Base-by-base conservation (phyloP, 106 monocot species). In the Dendrobium chrysotoxum region DNA sequence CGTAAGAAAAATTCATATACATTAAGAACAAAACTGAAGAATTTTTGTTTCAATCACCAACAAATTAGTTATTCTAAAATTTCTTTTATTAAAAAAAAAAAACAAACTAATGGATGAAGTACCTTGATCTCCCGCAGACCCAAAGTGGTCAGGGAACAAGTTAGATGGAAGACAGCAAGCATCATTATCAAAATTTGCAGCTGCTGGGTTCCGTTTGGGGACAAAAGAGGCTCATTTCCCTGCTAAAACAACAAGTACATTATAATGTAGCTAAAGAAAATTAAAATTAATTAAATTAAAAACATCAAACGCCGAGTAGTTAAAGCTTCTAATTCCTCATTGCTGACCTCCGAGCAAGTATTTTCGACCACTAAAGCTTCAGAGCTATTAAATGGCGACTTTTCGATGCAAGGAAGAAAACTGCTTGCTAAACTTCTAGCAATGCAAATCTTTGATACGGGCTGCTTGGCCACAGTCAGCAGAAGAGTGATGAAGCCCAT, bases 371-470 rank as follows among this genome's bases (percentile, higher is more conserved):
- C 74, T 42, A 75, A 28, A 71, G 10, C 16, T 31, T 18, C 42
- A 42, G 40, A 40, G 15, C 6, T 20, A 44, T 26, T 5, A 20
- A 50, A 50, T 50, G 39, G 15, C 0, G 74, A 21, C 1, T n/a
- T 7, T n/a, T 75, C 42, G 20, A 42, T 40, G 74, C 85, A 81
- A 4, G 85, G 85, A 70, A 76, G 85, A 40, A 81, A 81, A 13
- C 47, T 40, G 54, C 81, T 38, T 0, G 18, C 38, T 4, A 81
- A 66, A 5, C 41, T 77, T 40, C 8, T 40, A 2, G 80, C 25
- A 66, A 85, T 85, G 77, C 85, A 85, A 21, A 85, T 77, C 81
- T 81, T 81, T 40, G 80, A 77, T 35, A 83, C 75, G 4, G 84
- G 84, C 42, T 79, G 79, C 15, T 64, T 44, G 38, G 79, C 79